phyloP scores from a whole-genome alignment of 768 basidiomycete species.

The Russula ochroleuca region DNA sequence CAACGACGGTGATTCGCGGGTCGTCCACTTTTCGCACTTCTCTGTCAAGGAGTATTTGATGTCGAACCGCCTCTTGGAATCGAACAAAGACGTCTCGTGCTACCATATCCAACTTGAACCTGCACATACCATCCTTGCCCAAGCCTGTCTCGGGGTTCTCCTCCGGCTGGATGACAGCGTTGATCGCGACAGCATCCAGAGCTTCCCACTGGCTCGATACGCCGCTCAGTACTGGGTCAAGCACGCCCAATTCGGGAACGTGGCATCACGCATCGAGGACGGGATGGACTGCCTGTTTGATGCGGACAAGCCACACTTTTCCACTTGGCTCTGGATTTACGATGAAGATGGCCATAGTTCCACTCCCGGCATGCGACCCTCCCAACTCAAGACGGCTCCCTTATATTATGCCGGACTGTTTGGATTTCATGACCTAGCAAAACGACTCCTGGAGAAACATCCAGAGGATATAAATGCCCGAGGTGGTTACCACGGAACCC shows the following conservation, averaged over 20 bases:
- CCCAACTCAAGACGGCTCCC: too few species aligned
- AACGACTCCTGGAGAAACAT: background rate
- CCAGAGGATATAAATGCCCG: background rate
- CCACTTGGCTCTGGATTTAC: background rate
- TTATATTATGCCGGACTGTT: background rate
- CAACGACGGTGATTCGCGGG: background rate
- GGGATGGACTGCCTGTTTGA: conserved; percentile 1
- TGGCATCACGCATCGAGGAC: background rate
- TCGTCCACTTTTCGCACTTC: background rate
- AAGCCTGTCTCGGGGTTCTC: background rate
- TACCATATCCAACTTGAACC: background rate
- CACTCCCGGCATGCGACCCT: background rate
- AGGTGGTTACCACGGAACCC: background rate
- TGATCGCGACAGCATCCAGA: background rate
- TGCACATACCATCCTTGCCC: background rate
- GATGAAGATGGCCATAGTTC: background rate
- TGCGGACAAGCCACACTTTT: background rate
- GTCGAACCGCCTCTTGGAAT: background rate
- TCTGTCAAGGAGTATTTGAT: background rate
- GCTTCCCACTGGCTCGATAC: background rate
- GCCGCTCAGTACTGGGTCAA: conserved; percentile 2
- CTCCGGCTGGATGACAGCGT: background rate
- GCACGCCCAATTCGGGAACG: background rate
- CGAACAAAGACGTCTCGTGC: background rate
- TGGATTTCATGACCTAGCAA: background rate